Percentiles rank a stretch among this genome's conserved stretches.
Evolutionary conservation across 2,329 filamentous ascomycete genomes (phyloP).

Genomic region (Rachicladosporium sp.): DNA sequence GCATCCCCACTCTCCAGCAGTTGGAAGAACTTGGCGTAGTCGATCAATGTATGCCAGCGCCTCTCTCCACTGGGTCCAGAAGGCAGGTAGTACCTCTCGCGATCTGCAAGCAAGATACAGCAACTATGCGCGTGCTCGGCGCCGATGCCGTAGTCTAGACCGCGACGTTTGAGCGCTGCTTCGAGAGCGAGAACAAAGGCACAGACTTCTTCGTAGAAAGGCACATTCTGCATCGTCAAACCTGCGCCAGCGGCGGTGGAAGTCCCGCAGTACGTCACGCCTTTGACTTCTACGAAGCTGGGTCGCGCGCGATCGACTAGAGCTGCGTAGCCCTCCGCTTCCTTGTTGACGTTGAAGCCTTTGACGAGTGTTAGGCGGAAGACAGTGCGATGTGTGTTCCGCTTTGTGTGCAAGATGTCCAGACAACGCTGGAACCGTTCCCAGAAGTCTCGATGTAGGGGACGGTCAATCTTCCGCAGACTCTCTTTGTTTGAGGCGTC

Average conservation of each 20-base stretch:
- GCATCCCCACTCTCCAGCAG: slow-evolving; percentile 55
- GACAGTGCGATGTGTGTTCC: slow-evolving; percentile 79
- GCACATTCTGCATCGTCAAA: slow-evolving; percentile 93
- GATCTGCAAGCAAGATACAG: slow-evolving; percentile 70
- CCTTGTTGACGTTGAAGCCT: slow-evolving; percentile 94
- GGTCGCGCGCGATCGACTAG: slow-evolving; percentile 77
- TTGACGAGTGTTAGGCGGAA: slow-evolving; percentile 93
- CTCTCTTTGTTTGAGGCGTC: slow-evolving; percentile 86
- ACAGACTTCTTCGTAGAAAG: slow-evolving; percentile 83
- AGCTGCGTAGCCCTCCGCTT: slow-evolving; percentile 78
- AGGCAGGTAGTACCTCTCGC: slow-evolving; percentile 57
- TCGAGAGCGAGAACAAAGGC: slow-evolving; percentile 71
- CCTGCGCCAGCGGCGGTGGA: slow-evolving; percentile 72
- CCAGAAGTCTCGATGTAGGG: slow-evolving; percentile 93
- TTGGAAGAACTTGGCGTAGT: slow-evolving; percentile 80
- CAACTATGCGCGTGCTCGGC: slow-evolving; percentile 94
- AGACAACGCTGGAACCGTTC: slow-evolving; percentile 86
- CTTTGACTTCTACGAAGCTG: slow-evolving; percentile 91
- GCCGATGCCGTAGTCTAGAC: slow-evolving; percentile 76
- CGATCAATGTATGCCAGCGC: slow-evolving; percentile 76
- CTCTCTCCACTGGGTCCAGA: slow-evolving; percentile 41
- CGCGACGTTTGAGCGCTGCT: slow-evolving; percentile 52
- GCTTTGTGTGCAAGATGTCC: slow-evolving; percentile 72
- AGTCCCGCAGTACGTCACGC: slow-evolving; percentile 93
- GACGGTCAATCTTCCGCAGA: slow-evolving; percentile 77